These are phyloP conservation scores for Pilobolus umbonatus DNA, from an alignment of 192 early-diverging fungal species.

Conservation along the genomic window DNA sequence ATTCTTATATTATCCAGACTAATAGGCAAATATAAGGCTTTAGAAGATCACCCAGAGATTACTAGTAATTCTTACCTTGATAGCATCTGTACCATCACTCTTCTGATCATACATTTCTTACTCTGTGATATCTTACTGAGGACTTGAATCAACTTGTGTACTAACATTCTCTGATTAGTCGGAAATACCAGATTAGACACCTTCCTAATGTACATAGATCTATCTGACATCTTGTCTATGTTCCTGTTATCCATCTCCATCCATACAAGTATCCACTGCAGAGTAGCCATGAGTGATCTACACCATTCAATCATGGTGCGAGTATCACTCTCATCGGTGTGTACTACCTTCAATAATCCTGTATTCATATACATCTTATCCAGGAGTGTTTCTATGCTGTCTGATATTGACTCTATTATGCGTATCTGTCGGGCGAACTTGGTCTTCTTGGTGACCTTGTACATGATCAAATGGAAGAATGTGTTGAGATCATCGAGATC, in stretches of 20 bases:
- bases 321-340: not conserved
- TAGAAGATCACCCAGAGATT: not conserved
- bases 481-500: conserved; percentile 1
- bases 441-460: no score
- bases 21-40: not conserved
- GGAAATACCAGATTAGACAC: not conserved
- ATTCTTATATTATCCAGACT: not conserved
- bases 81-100: not conserved
- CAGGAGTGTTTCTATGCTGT: conserved; percentile 12
- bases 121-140: conserved; percentile 6
- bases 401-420: conserved; percentile 2
- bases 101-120: conserved; percentile 1
- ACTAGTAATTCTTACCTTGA: not conserved
- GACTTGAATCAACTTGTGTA: conserved; percentile 9
- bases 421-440: not conserved
- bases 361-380: conserved; percentile 15
- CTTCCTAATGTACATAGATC: not conserved
- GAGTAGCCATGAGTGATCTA: not conserved
- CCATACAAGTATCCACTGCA: not conserved
- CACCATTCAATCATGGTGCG: conserved; percentile 13
- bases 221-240: conserved; percentile 1
- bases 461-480: conserved; percentile 2
- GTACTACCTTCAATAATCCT: not conserved
- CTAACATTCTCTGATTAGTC: conserved; percentile 3
- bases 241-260: not conserved